Evolutionary conservation across 1,139 yeast species (phyloP).

Genomic region (Zhuliangozyma blackwelliae): DNA sequence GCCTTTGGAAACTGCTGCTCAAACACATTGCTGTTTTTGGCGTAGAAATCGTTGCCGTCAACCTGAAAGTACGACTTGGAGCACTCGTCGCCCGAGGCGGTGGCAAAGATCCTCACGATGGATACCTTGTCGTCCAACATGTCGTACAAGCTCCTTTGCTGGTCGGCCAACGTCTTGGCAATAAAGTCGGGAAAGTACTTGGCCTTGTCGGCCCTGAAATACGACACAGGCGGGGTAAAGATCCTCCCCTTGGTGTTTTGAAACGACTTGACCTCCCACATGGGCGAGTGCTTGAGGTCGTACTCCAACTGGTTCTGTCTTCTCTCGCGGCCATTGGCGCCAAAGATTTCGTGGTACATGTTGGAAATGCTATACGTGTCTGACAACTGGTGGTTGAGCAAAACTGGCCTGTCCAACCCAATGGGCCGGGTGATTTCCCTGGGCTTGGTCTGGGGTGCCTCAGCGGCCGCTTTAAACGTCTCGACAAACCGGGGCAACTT

Average conservation of each 20-base stretch:
- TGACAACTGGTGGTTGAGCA: conserved; percentile 23
- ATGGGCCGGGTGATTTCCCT: conserved; percentile 33
- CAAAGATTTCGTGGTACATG: conserved; percentile 26
- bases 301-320: conserved; percentile 56
- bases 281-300: conserved; percentile 82
- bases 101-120: conserved; percentile 61
- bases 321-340: conserved; percentile 46
- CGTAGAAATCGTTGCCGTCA: conserved; percentile 32
- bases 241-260: conserved; percentile 80
- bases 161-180: conserved; percentile 51
- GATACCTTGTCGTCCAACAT: conserved; percentile 49
- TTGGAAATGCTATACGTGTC: conserved; percentile 19
- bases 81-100: conserved; percentile 70
- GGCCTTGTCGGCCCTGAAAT: conserved; percentile 71
- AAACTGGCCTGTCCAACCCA: conserved; percentile 33
- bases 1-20: conserved; percentile 41
- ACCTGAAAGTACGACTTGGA: conserved; percentile 55
- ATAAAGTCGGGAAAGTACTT: conserved; percentile 80
- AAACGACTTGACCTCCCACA: conserved; percentile 77
- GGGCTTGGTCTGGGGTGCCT: conserved; percentile 27
- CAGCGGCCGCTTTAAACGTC: conserved; percentile 25
- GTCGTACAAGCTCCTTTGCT: conserved; percentile 31
- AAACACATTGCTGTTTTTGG: conserved; percentile 27
- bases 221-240: conserved; percentile 74
- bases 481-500: conserved; percentile 18